These are phyloP conservation scores for Neonectria punicea DNA, from an alignment of 2,329 filamentous ascomycete species.

Conservation along the genomic window DNA sequence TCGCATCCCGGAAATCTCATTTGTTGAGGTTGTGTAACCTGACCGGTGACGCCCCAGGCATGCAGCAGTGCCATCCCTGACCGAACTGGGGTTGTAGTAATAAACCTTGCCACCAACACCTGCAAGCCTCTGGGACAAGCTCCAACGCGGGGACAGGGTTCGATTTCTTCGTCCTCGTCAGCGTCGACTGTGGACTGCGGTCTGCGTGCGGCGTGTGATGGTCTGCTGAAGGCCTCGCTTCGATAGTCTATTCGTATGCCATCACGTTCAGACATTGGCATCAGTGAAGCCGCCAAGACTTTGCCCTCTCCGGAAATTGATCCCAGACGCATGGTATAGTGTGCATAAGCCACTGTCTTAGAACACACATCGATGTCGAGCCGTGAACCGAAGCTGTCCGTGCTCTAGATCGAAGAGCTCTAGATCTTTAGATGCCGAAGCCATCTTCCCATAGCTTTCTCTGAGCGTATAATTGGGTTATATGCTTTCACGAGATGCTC, in stretches of 20 bases:
- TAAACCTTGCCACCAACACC: slow-evolving; percentile 13
- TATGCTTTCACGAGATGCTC: neutral
- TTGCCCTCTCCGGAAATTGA: neutral
- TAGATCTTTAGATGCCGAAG: neutral
- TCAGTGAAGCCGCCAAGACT: neutral
- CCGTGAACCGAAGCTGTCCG: neutral
- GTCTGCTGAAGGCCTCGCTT: neutral
- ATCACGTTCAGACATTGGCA: neutral
- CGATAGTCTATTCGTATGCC: neutral
- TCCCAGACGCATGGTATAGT: neutral
- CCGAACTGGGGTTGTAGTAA: slow-evolving; percentile 1
- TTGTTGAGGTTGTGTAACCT: slow-evolving; percentile 31
- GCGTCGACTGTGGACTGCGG: neutral
- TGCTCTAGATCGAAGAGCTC: neutral
- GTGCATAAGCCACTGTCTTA: neutral
- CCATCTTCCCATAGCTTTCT: neutral
- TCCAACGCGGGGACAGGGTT: neutral
- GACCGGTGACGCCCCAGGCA: slow-evolving; percentile 29
- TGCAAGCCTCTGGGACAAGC: slow-evolving; percentile 2
- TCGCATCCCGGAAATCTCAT: slow-evolving; percentile 7
- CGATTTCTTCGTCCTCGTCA: neutral
- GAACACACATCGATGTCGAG: neutral
- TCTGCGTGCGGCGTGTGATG: neutral
- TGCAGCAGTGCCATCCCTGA: slow-evolving; percentile 29
- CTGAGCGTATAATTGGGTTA: neutral